Evolutionary conservation across 1,284 basidiomycete genomes (phyloP).

Genomic region (Ceraceosorus guamensis): DNA sequence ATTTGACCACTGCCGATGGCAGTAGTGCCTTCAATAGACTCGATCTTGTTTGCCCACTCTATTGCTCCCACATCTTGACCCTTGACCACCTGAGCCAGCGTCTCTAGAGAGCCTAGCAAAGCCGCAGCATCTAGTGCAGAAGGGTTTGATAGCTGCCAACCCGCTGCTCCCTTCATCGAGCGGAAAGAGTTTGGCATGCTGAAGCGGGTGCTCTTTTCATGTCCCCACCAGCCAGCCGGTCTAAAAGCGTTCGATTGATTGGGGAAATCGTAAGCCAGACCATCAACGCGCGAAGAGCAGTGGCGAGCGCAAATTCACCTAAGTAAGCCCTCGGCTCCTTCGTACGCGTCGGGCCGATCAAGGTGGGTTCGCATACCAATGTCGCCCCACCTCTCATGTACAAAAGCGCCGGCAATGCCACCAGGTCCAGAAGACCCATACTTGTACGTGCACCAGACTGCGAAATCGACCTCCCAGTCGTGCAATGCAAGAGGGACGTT

Average conservation of each 20-base stretch:
- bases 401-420: slow-evolving; percentile 83
- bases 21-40: not conserved
- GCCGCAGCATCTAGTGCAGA: slow-evolving; percentile 64
- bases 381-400: slow-evolving; percentile 64
- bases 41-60: not conserved
- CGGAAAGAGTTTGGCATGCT: slow-evolving; percentile 77
- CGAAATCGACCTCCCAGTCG: slow-evolving; percentile 92
- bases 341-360: not conserved
- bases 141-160: slow-evolving; percentile 92
- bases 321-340: slow-evolving; percentile 3
- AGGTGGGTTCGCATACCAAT: slow-evolving; percentile 6
- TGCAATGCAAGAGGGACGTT: slow-evolving; percentile 85
- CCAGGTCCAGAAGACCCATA: slow-evolving; percentile 95
- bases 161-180: slow-evolving; percentile 79
- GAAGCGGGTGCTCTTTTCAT: slow-evolving; percentile 78
- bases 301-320: slow-evolving; percentile 9
- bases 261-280: no score
- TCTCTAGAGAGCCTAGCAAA: slow-evolving; percentile 38
- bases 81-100: slow-evolving; percentile 13
- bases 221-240: slow-evolving; percentile 96
- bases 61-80: slow-evolving; percentile 7
- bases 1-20: slow-evolving; percentile 28
- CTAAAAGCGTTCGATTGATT: slow-evolving; percentile 53
- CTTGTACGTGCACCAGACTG: slow-evolving; percentile 54
- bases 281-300: slow-evolving; percentile 8